A percentile compares a stretch with the other conserved stretches of the same genome.
phyloP scores from a whole-genome alignment of 768 basidiomycete species.

The Russula griseocarnosa region DNA sequence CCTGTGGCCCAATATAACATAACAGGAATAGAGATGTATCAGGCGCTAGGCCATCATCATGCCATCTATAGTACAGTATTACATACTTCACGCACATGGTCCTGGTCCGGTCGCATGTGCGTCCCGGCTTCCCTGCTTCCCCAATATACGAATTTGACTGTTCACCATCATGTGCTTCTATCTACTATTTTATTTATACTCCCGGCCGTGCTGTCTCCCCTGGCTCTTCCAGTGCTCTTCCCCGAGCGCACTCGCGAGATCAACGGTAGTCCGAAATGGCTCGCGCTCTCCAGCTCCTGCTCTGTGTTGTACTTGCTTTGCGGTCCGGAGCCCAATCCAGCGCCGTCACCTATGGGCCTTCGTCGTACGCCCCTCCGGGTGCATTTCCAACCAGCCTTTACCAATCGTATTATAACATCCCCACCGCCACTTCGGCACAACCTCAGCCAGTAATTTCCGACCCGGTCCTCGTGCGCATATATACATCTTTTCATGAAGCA shows the following conservation, averaged over 20 bases:
- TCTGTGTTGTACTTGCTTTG: conserved; percentile 13
- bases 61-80: too few relatives aligned
- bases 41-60: not conserved
- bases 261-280: not conserved
- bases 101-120: too few relatives aligned
- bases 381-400: conserved; percentile 63
- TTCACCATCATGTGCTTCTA: not conserved
- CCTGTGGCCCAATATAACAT: too few relatives aligned
- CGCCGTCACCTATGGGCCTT: conserved; percentile 33
- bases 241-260: not conserved
- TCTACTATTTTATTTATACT: conserved; percentile 17
- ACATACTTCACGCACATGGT: too few relatives aligned
- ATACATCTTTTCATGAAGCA: not conserved
- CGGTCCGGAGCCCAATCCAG: not conserved
- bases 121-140: too few relatives aligned
- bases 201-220: not conserved
- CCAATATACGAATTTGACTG: too few relatives aligned
- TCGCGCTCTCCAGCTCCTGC: conserved; percentile 3
- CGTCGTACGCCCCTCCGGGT: conserved; percentile 57
- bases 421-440: conserved; percentile 67
- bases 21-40: conserved; percentile 1
- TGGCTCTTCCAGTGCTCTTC: not conserved
- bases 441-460: conserved; percentile 76
- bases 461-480: conserved; percentile 51
- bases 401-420: conserved; percentile 63